Conservation (phyloP, 1,284 basidiomycete genomes). For the Fistulina hepatica region DNA sequence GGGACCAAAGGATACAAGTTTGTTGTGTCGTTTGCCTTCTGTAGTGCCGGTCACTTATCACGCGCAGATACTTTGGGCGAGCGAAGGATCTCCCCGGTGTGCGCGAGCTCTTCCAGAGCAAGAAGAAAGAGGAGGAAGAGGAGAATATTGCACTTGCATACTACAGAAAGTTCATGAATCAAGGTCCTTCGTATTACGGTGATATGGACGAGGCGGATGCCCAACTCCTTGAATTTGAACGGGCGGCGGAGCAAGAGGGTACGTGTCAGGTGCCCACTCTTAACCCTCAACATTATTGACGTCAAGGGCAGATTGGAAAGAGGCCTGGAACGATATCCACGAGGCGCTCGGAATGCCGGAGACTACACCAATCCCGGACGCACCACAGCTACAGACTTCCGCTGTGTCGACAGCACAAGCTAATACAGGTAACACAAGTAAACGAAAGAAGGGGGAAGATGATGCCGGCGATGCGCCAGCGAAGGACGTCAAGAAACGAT, state of each 20-base stretch:
- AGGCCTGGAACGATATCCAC: constrained; percentile 46
- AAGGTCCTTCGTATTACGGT: constrained; percentile 85
- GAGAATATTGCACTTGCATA: constrained; percentile 68
- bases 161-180: constrained; percentile 85
- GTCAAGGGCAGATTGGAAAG: constrained; percentile 54
- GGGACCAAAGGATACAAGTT: constrained; percentile 98
- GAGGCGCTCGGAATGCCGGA: constrained; percentile 44
- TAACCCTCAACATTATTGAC: constrained; percentile 2
- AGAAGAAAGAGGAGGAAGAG: constrained; percentile 75
- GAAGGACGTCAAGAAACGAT: constrained; percentile 31
- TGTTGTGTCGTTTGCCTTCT: constrained; percentile 20
- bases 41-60: constrained; percentile 4
- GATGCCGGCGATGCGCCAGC: constrained; percentile 30
- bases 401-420: background rate
- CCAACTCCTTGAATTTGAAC: constrained; percentile 61
- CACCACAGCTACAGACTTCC: constrained; percentile 39
- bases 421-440: constrained; percentile 23
- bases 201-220: constrained; percentile 82
- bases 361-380: constrained; percentile 40
- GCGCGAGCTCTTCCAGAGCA: constrained; percentile 82
- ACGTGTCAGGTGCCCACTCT: constrained; percentile 13
- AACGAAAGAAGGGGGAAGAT: constrained; percentile 41
- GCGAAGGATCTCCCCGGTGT: constrained; percentile 96
- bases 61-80: constrained; percentile 83
- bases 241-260: constrained; percentile 68